Evolutionary conservation across 2,329 filamentous ascomycete genomes (phyloP), one percentile per base, ranked within the genome.

Genomic region (Diplocarpon mali): DNA sequence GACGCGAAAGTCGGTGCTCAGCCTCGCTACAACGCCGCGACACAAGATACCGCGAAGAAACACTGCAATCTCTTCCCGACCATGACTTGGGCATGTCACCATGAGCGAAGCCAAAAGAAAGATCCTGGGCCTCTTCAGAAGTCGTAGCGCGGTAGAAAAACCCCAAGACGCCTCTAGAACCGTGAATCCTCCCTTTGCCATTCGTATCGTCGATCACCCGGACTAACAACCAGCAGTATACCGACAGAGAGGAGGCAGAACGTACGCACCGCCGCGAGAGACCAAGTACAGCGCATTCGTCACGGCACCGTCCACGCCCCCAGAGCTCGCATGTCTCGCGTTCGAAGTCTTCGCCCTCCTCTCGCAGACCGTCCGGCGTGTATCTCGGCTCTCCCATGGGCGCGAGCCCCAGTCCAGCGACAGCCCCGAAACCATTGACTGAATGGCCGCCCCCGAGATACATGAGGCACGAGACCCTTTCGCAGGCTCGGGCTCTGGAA

Each of bases 401-500:
- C 20, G 28, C 38, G 24, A 52, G 37, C 29, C 35, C 40, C 4
- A 47, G 44, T 4, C 41, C 38, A 17, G 6, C 40, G 40, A 24
- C 41, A 36, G 32, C 37, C 28, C 42, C 40, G 15, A 38, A 42
- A 7, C 66, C 69, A 5, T 60, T 75, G 46, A 70, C 68, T 2
- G 64, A 69, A 54, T 81, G 77, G 77, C 77, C 77, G 14, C 77
- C 77, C 0, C 62, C 65, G 10, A 72, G 70, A 40, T 61, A 77
- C 38, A 64, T 67, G 10, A 64, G 58, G 35, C 60, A 68, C 17
- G 71, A 73, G 31, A 69, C 74, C 48, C 65, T 81, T 8, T 63
- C 69, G 1, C 69, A 73, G 13, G 68, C 67, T 35, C 69, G 71
- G 38, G 78, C 77, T 9, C 69, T 72, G 63, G 69, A 76, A 39